Evolutionary conservation across 495 filamentous ascomycete species (phyloP), one percentile per base, ranked within the genome.

Genomic region (Xylaria venustula): DNA sequence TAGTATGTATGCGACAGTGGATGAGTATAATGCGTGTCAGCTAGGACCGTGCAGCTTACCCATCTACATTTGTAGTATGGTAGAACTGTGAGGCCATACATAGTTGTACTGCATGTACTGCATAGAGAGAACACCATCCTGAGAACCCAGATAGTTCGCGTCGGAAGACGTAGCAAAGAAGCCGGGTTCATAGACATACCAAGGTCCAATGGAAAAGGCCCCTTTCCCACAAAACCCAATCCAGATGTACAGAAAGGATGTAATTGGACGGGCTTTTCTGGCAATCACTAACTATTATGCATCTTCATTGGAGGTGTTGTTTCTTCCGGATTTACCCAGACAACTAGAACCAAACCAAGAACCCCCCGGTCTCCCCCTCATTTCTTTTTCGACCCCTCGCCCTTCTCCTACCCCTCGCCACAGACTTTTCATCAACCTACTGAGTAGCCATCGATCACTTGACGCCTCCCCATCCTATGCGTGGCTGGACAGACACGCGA

Each of bases 251-350:
- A 22, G 28, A 8, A 45, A 34, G 26, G 15, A 25, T 26, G 15
- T n/a, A 11, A 44, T 45, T 46, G 58, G 49, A 37, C 37, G 20
- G 40, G 42, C 28, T 17, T 14, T 17, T 26, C 15, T 51, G 15
- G 14, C 47, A n/a, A 28, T 50, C 45, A 15, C 36, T 20, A n/a
- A 23, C 23, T 11, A 4, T 52, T 22, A 53, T 52, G 58, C 20
- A 7, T 46, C 14, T n/a, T 61, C 49, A 61, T 61, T 54, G 58
- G 58, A 61, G 40, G 36, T 26, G 47, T 26, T 37, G 49, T 54
- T 47, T 61, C 57, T 61, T 47, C 58, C 50, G 58, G 40, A 53
- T 61, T 61, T 61, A 61, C 20, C 58, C 58, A 60, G 58, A 54
- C 30, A 42, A 58, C 54, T 57, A 46, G 54, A 47, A 34, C 54